These are phyloP conservation scores for Populus davidiana DNA, from an alignment of 345 rosid species.

Conservation along the genomic window DNA sequence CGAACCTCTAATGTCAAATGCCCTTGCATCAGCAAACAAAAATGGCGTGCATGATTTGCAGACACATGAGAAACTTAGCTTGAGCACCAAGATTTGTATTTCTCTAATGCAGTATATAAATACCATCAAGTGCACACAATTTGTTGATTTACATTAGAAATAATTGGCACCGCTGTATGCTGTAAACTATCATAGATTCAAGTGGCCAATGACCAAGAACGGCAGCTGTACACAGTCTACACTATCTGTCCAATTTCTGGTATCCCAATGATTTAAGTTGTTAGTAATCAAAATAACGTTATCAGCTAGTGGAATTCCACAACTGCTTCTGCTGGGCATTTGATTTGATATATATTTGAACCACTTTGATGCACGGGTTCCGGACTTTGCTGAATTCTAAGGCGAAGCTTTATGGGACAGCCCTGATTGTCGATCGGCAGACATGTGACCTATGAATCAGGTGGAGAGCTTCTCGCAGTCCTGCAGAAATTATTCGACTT, in stretches of 20 bases:
- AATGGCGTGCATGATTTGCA: background rate
- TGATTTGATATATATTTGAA: background rate
- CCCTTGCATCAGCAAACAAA: too few relatives aligned
- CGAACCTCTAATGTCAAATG: too few relatives aligned
- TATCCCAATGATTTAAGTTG: background rate
- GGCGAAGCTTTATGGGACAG: background rate
- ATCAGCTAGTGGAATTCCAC: background rate
- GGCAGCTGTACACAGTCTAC: background rate
- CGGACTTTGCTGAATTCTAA: background rate
- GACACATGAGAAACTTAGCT: background rate
- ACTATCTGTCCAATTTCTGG: background rate
- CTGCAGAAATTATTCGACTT: background rate
- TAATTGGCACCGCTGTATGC: background rate
- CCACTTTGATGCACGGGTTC: background rate
- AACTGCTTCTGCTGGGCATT: background rate
- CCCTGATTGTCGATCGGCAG: background rate
- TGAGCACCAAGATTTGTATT: background rate
- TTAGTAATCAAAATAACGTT: background rate
- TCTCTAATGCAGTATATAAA: background rate
- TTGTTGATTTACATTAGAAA: background rate
- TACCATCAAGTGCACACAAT: background rate
- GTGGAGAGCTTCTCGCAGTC: background rate
- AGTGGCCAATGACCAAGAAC: background rate
- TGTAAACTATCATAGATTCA: background rate
- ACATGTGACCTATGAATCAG: background rate